These are phyloP conservation scores for Helenozyma rhizophorensis DNA, from an alignment of 805 yeast genomes.

Conservation along the genomic window DNA sequence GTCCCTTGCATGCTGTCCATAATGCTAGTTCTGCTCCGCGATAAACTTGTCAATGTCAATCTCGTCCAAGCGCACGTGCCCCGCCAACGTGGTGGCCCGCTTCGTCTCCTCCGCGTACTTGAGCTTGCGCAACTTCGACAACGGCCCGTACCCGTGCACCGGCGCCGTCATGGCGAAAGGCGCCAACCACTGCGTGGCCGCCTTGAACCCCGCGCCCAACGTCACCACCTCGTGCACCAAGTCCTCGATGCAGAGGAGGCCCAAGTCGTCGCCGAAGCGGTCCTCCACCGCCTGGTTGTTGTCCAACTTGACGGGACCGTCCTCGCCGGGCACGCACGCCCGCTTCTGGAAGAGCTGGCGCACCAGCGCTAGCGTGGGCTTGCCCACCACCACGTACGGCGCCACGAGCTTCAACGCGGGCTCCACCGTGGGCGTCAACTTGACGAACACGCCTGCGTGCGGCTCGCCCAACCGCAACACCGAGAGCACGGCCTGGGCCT, in stretches of 20 bases:
- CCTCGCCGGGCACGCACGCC: constrained; percentile 47
- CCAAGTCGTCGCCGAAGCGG: constrained; percentile 50
- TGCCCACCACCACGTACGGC: constrained; percentile 71
- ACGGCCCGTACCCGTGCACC: constrained; percentile 70
- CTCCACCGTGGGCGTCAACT: constrained; percentile 52
- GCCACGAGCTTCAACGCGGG: constrained; percentile 64
- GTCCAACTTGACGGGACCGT: constrained; percentile 49
- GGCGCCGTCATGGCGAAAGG: constrained; percentile 71
- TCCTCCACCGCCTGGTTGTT: constrained; percentile 77
- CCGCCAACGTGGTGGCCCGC: constrained; percentile 51
- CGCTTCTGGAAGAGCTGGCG: constrained; percentile 75
- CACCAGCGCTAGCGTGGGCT: constrained; percentile 68
- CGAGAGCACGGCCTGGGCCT: constrained; percentile 55
- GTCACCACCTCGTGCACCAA: constrained; percentile 65
- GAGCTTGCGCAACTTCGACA: constrained; percentile 62
- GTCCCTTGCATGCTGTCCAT: too few species aligned
- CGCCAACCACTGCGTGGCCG: constrained; percentile 55
- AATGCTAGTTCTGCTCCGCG: constrained; percentile 51
- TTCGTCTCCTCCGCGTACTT: constrained; percentile 50
- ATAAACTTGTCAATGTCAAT: constrained; percentile 70
- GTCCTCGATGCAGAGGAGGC: constrained; percentile 78
- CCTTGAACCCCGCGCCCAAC: constrained; percentile 61
- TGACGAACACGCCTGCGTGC: constrained; percentile 71
- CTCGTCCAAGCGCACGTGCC: constrained; percentile 62
- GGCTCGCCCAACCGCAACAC: constrained; percentile 55